Conservation (phyloP, 2,329 filamentous ascomycete genomes). For the Elsinoe necatrix region DNA sequence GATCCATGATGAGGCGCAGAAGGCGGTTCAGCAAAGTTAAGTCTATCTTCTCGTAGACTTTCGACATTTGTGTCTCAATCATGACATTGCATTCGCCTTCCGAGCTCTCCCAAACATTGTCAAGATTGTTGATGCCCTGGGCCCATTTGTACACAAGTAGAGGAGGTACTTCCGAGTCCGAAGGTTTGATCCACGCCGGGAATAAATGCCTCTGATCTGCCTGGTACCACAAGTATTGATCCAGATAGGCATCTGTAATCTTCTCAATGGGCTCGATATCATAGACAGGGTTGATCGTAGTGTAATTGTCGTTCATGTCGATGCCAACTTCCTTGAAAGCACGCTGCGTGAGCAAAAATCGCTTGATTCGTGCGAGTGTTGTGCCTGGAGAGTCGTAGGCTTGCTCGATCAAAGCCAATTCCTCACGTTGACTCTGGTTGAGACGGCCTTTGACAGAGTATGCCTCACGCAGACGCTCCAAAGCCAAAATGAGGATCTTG, state of each 20-base stretch:
- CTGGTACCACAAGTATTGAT: constrained; percentile 99
- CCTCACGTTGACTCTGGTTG: constrained; percentile 95
- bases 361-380: constrained; percentile 91
- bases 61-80: constrained; percentile 97
- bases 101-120: constrained; percentile 86
- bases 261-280: constrained; percentile 99
- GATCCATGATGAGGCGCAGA: constrained; percentile 93
- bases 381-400: constrained; percentile 97
- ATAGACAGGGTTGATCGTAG: constrained; percentile 96
- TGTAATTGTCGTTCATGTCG: constrained; percentile 99
- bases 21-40: constrained; percentile 89
- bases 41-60: constrained; percentile 99
- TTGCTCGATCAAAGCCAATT: constrained; percentile 92
- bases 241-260: constrained; percentile 96
- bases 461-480: constrained; percentile 86
- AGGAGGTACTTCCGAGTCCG: constrained; percentile 93
- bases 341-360: constrained; percentile 90
- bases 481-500: constrained; percentile 91
- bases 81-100: constrained; percentile 97
- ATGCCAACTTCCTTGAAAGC: constrained; percentile 99
- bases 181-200: constrained; percentile 98
- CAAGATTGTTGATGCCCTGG: constrained; percentile 96
- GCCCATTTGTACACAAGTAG: constrained; percentile 97
- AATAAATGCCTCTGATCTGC: constrained; percentile 95
- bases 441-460: constrained; percentile 96